A percentile compares a stretch with the other conserved stretches of the same genome.
These are phyloP conservation scores for Hypholoma fasciculare DNA, from an alignment of 768 basidiomycete species.

Conservation along the genomic window DNA sequence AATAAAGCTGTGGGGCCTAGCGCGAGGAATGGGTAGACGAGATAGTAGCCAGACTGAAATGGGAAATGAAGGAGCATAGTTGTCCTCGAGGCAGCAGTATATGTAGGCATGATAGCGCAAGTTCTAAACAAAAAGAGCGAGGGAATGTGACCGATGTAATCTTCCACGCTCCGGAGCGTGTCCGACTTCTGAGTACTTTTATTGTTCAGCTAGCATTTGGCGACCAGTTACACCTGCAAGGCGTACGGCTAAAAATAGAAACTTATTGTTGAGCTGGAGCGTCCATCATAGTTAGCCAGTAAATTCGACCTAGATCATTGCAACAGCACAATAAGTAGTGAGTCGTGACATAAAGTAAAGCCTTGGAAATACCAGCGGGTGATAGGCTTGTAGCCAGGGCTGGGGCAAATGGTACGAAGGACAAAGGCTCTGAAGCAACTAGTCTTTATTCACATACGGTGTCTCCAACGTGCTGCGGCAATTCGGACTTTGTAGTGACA, in stretches of 20 bases:
- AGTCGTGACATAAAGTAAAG: background rate
- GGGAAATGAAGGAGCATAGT: background rate
- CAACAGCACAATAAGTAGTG: slow-evolving; percentile 1
- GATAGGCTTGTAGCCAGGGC: no score
- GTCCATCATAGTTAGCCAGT: background rate
- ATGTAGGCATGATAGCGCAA: background rate
- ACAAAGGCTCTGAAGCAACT: no score
- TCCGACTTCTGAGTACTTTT: background rate
- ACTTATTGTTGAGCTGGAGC: slow-evolving; percentile 2
- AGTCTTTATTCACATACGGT: no score
- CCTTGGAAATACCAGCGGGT: no score
- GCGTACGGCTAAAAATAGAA: background rate
- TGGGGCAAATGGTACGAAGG: no score
- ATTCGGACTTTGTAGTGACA: no score
- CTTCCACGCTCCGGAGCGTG: slow-evolving; percentile 4
- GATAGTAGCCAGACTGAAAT: background rate
- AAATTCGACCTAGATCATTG: background rate
- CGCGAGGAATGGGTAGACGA: background rate
- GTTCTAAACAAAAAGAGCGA: background rate
- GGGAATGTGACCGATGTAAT: no score
- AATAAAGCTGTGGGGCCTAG: background rate
- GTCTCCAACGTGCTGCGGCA: no score
- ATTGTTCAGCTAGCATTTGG: slow-evolving; percentile 5
- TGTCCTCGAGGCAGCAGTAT: background rate
- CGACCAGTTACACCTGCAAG: background rate